Evolutionary conservation across 441 rosid genomes (phyloP).

Genomic region (Cnidoscolus chayamansa): DNA sequence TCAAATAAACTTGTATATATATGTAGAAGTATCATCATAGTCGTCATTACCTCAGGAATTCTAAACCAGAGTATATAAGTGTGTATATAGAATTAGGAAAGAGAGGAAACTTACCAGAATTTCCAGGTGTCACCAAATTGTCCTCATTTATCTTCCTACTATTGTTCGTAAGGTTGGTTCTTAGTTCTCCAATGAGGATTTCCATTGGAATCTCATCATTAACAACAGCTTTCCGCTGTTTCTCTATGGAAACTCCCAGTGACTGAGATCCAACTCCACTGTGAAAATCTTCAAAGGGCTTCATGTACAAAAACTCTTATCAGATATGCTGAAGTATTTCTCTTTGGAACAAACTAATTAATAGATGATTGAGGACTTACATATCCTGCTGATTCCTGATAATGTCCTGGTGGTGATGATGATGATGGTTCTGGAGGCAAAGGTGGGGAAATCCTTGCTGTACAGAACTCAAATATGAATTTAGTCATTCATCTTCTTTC

Average conservation of each 20-base stretch:
- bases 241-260: constrained; percentile 46
- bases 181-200: constrained; percentile 35
- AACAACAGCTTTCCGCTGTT: constrained; percentile 30
- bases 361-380: constrained; percentile 37
- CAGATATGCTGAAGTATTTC: constrained; percentile 26
- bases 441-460: constrained; percentile 53
- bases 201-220: constrained; percentile 36
- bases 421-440: constrained; percentile 47
- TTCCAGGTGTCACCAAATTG: constrained; percentile 47
- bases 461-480: constrained; percentile 15
- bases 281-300: constrained; percentile 51
- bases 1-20: constrained; percentile 4
- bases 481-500: constrained; percentile 14
- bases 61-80: constrained; percentile 1
- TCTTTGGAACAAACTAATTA: constrained; percentile 13
- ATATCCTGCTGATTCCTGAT: constrained; percentile 37
- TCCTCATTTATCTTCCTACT: constrained; percentile 31
- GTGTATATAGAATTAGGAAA: not conserved
- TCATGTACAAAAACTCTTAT: constrained; percentile 28
- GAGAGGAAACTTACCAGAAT: constrained; percentile 45
- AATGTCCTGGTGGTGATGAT: constrained; percentile 35
- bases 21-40: not conserved
- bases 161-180: constrained; percentile 35
- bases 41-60: constrained; percentile 15
- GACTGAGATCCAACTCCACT: constrained; percentile 43